These are phyloP conservation scores for Abrus precatorius DNA, from an alignment of 306 rosid species.

Conservation along the genomic window DNA sequence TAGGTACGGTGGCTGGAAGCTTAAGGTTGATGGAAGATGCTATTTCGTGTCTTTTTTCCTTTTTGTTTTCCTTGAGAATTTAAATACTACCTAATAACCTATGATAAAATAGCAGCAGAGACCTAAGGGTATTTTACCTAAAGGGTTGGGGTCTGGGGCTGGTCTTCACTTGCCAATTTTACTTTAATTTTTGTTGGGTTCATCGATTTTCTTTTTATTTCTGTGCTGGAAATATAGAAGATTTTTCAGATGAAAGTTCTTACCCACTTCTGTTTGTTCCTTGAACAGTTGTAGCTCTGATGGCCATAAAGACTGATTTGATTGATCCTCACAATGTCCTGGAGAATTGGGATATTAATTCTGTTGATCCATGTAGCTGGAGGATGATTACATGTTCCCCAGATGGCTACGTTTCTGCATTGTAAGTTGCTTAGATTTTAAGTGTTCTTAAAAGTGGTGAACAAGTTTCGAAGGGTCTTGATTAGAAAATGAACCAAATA, in stretches of 20 bases:
- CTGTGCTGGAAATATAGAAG: slow-evolving; percentile 11
- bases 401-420: slow-evolving; percentile 91
- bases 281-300: slow-evolving; percentile 85
- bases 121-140: slow-evolving; percentile 14
- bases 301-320: slow-evolving; percentile 77
- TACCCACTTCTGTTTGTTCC: slow-evolving; percentile 34
- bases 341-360: slow-evolving; percentile 93
- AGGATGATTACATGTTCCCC: slow-evolving; percentile 92
- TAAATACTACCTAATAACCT: slow-evolving; percentile 19
- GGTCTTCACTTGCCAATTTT: not conserved
- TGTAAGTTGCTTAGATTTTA: slow-evolving; percentile 66
- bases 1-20: slow-evolving; percentile 12
- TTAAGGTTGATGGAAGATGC: slow-evolving; percentile 35
- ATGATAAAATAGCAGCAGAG: slow-evolving; percentile 26
- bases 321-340: slow-evolving; percentile 90
- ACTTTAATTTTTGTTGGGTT: slow-evolving; percentile 3
- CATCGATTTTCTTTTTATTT: not conserved
- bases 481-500: slow-evolving; percentile 9
- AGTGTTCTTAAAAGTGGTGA: slow-evolving; percentile 12
- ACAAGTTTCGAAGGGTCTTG: slow-evolving; percentile 31
- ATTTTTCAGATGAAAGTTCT: slow-evolving; percentile 35
- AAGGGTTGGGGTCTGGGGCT: not conserved
- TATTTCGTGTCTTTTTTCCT: slow-evolving; percentile 5
- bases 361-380: slow-evolving; percentile 99
- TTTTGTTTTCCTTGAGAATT: slow-evolving; percentile 29